Evolutionary conservation across 352 stramenopile genomes (phyloP).

Genomic region (Pythium oligandrum): DNA sequence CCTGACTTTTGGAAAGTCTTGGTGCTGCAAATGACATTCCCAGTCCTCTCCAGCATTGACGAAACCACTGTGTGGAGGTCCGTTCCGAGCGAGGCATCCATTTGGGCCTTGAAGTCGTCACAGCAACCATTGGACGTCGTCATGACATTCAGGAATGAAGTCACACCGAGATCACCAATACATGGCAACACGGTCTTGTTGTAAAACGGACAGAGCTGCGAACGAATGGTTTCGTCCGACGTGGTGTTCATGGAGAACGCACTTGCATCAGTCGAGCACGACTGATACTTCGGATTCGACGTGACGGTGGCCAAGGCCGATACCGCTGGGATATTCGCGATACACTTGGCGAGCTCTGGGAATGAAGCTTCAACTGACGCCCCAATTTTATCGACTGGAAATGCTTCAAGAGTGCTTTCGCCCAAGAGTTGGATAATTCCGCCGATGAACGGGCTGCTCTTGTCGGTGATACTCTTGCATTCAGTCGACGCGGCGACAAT

Average conservation of each 20-base stretch:
- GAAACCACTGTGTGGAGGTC: conserved; percentile 26
- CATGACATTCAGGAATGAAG: conserved; percentile 19
- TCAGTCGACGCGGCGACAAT: too few species aligned
- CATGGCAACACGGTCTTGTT: conserved; percentile 31
- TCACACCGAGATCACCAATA: conserved; percentile 25
- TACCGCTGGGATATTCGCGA: conserved; percentile 26
- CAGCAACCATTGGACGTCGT: conserved; percentile 26
- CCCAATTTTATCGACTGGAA: too few species aligned
- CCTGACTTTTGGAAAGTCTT: conserved; percentile 30
- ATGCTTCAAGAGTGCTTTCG: too few species aligned
- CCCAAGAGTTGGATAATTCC: too few species aligned
- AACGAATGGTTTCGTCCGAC: conserved; percentile 7
- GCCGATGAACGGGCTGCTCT: too few species aligned
- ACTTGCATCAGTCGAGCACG: conserved; percentile 22
- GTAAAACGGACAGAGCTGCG: conserved; percentile 21
- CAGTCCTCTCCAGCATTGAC: conserved; percentile 19
- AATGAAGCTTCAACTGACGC: background rate
- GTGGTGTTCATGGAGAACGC: conserved; percentile 10
- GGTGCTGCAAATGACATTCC: conserved; percentile 28
- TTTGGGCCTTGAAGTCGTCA: conserved; percentile 26
- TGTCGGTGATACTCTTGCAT: too few species aligned
- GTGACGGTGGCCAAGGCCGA: conserved; percentile 14
- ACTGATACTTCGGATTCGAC: conserved; percentile 15
- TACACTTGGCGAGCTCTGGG: conserved; percentile 39
- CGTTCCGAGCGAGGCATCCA: conserved; percentile 30